These are phyloP conservation scores for Fraxinus americana DNA, from an alignment of 257 asterid genomes.

Conservation along the genomic window DNA sequence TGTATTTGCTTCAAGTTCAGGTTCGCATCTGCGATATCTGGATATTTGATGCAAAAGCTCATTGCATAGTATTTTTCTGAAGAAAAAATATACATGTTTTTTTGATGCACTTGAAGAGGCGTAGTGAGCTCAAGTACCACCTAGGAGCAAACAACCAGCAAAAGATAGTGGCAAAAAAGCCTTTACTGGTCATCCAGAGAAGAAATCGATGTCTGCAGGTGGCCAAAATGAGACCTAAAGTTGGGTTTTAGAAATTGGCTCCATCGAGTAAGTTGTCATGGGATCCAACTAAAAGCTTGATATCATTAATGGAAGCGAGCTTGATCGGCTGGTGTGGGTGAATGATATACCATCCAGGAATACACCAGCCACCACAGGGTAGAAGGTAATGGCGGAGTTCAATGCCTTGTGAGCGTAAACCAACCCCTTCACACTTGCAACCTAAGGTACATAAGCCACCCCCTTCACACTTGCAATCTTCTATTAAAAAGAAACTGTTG, in stretches of 20 bases:
- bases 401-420: too few relatives aligned
- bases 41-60: conserved; percentile 23
- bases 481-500: too few relatives aligned
- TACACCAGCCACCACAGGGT: too few relatives aligned
- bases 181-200: conserved; percentile 42
- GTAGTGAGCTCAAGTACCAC: conserved; percentile 38
- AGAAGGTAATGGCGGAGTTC: too few relatives aligned
- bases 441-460: too few relatives aligned
- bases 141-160: conserved; percentile 42
- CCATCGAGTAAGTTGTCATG: conserved; percentile 12
- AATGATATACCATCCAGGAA: too few relatives aligned
- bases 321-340: too few relatives aligned
- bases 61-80: conserved; percentile 40
- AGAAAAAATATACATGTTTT: conserved; percentile 72
- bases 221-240: conserved; percentile 48
- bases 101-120: conserved; percentile 81
- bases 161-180: conserved; percentile 46
- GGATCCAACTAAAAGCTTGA: too few relatives aligned
- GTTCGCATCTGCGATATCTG: conserved; percentile 53
- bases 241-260: conserved; percentile 36
- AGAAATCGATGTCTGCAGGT: conserved; percentile 31
- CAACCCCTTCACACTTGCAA: too few relatives aligned
- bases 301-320: too few relatives aligned
- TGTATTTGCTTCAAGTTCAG: conserved; percentile 59
- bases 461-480: too few relatives aligned